Percentiles rank a stretch among this genome's conserved stretches.
phyloP scores from a whole-genome alignment of 2,329 filamentous ascomycete genomes.

The Neopestalotiopsis sp. region DNA sequence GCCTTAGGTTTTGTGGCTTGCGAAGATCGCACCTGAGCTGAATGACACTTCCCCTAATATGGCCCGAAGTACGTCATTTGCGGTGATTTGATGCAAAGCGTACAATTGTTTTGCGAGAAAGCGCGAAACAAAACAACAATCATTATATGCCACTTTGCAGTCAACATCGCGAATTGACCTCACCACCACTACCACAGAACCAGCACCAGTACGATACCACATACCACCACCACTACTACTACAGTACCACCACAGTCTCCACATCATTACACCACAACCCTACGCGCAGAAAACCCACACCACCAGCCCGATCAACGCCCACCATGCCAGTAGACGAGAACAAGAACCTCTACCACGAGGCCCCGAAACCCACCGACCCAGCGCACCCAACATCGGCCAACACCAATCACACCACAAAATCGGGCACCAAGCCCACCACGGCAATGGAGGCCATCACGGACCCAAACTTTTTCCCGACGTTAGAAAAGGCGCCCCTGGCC shows the following conservation, averaged over 20 bases:
- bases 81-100: not conserved
- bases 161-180: too few species aligned
- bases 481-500: not conserved
- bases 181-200: too few species aligned
- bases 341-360: constrained; percentile 4
- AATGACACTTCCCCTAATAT: not conserved
- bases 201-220: too few species aligned
- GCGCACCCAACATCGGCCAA: constrained; percentile 1
- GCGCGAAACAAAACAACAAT: too few species aligned
- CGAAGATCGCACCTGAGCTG: not conserved
- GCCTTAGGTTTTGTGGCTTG: constrained; percentile 8
- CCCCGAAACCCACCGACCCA: constrained; percentile 9
- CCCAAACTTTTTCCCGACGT: not conserved
- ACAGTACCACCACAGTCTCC: too few species aligned
- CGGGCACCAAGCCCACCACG: constrained; percentile 1
- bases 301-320: not conserved
- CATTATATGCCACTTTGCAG: too few species aligned
- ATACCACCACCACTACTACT: too few species aligned
- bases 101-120: too few species aligned
- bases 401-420: constrained; percentile 2
- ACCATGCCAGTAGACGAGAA: constrained; percentile 11
- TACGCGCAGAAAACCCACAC: not conserved
- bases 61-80: not conserved
- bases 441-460: not conserved
- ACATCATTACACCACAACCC: not conserved